Evolutionary conservation across 2,329 filamentous ascomycete species (phyloP), one percentile per base, ranked within the genome.

Genomic region (Penicillium sp.): DNA sequence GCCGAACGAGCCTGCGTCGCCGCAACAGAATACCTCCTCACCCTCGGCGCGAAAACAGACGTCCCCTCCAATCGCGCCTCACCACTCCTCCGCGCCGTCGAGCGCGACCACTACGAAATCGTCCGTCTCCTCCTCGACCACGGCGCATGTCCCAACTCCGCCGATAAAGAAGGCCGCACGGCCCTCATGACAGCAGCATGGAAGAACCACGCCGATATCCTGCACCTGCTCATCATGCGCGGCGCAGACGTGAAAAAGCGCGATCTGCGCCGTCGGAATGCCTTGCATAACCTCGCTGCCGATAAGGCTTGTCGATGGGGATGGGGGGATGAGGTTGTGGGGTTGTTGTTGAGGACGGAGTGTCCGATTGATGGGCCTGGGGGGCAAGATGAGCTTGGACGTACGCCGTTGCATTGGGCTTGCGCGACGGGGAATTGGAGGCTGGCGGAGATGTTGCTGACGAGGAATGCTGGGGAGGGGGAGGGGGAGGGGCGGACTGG

Each of bases 341-440:
- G 64, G 15, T 48, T 72, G 43, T 52, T 77, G 33, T 53, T 76
- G 41, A 56, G 61, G 19, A 69, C 67, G 4, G 61, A 65, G 21
- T 70, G 72, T 51, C 57, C 62, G 10, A 61, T 76, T 28, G 72
- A 75, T 53, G 71, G 68, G 6, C 57, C 58, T 4, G 60, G 61
- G 1, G 70, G 67, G 0, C 64, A 67, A 26, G 74, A 77, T 57
- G 68, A 69, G 45, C 60, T 75, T 21, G 74, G 74, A 9, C 71
- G 79, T 12, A 78, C 76, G 28, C 75, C 79, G 3, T 61, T 82
- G 37, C 72, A 81, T 52, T 81, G 78, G 78, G 78, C 79, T 2
- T 79, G 77, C 32, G 77, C 75, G 22, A 79, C 78, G 39, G 76
- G 76, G 17, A 79, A 80, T 57, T 65, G 72, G 43, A 68, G 70